phyloP scores from a whole-genome alignment of 2,329 filamentous ascomycete genomes.

The Arthrinium phaeospermum region DNA sequence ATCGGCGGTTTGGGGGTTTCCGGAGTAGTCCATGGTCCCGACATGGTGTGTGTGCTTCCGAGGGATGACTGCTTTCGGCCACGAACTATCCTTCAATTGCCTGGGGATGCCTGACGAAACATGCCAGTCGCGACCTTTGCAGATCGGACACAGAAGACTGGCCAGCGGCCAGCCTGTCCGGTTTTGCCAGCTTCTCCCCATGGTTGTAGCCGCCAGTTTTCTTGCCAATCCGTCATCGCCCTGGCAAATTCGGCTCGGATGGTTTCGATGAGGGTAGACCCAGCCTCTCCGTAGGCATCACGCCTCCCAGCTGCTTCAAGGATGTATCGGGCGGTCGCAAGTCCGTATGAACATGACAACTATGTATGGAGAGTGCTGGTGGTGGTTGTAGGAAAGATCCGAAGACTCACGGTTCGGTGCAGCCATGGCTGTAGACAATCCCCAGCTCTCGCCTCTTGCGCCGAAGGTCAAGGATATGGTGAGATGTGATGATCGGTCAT shows the following conservation, averaged over 20 bases:
- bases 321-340: conserved; percentile 2
- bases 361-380: conserved; percentile 8
- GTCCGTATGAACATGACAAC: neutral
- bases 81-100: neutral
- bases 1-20: neutral
- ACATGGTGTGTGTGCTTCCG: neutral
- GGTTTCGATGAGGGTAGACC: neutral
- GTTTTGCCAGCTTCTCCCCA: neutral
- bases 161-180: neutral
- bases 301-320: neutral
- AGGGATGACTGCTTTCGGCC: neutral
- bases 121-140: neutral
- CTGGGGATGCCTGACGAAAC: neutral
- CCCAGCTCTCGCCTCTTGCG: conserved; percentile 13
- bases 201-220: neutral
- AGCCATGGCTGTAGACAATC: conserved; percentile 20
- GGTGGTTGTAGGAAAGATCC: conserved; percentile 10
- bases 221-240: conserved; percentile 4
- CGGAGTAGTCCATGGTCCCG: neutral
- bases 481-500: conserved; percentile 12
- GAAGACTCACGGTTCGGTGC: conserved; percentile 20
- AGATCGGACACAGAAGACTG: neutral
- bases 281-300: neutral
- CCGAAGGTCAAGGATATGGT: conserved; percentile 4
- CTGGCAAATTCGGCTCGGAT: neutral